These are phyloP conservation scores for Chrysanthemum makinoi DNA, from an alignment of 129 eudicot genomes.

Conservation along the genomic window DNA sequence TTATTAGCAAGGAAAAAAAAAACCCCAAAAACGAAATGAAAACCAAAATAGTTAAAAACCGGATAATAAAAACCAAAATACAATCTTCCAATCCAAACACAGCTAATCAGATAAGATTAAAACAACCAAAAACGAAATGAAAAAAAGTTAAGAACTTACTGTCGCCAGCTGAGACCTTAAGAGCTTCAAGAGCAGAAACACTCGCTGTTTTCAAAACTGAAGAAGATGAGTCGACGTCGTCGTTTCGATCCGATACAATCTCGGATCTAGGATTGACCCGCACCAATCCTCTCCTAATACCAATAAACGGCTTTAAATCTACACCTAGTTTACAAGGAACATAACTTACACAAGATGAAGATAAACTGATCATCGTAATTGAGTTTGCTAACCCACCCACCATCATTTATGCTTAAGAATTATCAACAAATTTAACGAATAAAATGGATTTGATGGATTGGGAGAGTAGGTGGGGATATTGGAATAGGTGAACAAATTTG, in stretches of 20 bases:
- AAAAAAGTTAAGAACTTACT: conserved; percentile 41
- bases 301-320: conserved; percentile 1
- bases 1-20: too few species aligned
- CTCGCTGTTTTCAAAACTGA: conserved; percentile 28
- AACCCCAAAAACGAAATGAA: too few species aligned
- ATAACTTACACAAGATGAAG: conserved; percentile 25
- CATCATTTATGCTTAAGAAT: conserved; percentile 4
- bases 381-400: conserved; percentile 43
- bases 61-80: too few species aligned
- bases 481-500: conserved; percentile 9
- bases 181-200: conserved; percentile 56
- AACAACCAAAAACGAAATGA: background rate
- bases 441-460: background rate
- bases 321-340: conserved; percentile 19
- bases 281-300: conserved; percentile 19
- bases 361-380: conserved; percentile 8
- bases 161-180: conserved; percentile 60
- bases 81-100: too few species aligned
- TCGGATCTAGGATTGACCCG: conserved; percentile 49
- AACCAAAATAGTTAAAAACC: too few species aligned
- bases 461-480: background rate
- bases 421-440: background rate
- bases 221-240: conserved; percentile 24
- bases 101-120: background rate
- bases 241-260: conserved; percentile 11